Evolutionary conservation across 139 green algal genomes (phyloP).

Genomic region (Raphidocelis subcapitata): DNA sequence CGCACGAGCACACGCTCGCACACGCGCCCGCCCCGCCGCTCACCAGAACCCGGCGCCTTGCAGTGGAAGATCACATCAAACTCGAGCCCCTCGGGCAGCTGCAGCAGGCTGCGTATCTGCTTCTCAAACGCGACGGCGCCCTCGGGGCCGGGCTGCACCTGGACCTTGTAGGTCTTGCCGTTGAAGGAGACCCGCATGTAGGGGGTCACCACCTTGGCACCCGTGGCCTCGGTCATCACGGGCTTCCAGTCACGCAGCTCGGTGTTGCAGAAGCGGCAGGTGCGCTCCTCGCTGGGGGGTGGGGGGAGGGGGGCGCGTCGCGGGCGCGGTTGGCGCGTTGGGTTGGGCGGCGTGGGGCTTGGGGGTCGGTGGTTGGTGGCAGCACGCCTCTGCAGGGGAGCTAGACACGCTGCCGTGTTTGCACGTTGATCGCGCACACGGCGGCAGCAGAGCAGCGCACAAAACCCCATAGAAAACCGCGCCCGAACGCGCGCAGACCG

Average conservation of each 20-base stretch:
- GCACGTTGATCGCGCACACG: background rate
- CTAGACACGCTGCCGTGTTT: background rate
- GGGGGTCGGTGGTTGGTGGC: background rate
- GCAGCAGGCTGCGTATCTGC: slow-evolving; percentile 21
- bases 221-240: slow-evolving; percentile 15
- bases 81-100: slow-evolving; percentile 26
- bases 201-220: slow-evolving; percentile 16
- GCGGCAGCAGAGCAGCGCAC: background rate
- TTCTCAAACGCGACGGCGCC: slow-evolving; percentile 18
- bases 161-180: slow-evolving; percentile 35
- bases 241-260: slow-evolving; percentile 35
- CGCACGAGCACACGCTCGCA: too few species aligned
- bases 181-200: slow-evolving; percentile 36
- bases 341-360: background rate
- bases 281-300: slow-evolving; percentile 20
- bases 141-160: slow-evolving; percentile 19
- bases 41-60: slow-evolving; percentile 23
- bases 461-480: background rate
- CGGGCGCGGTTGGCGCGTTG: background rate
- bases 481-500: background rate
- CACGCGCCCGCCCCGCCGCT: background rate
- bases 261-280: slow-evolving; percentile 37
- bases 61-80: slow-evolving; percentile 36
- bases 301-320: background rate
- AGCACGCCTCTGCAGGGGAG: background rate